Evolutionary conservation across 169 alveolate species (phyloP).

Genomic region (Pseudocohnilembus persalinus): DNA sequence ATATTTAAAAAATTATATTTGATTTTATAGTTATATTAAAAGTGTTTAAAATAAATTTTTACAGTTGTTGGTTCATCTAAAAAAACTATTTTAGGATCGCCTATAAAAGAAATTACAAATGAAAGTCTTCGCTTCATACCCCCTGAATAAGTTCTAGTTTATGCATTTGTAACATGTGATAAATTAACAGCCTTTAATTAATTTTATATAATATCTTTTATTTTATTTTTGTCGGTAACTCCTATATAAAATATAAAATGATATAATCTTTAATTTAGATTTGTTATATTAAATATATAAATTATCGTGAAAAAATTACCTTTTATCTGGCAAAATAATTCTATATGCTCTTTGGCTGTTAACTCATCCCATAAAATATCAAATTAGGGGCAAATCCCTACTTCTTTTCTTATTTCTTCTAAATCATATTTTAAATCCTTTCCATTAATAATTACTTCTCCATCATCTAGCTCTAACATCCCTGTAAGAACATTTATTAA

Average conservation of each 20-base stretch:
- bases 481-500: slow-evolving; percentile 82
- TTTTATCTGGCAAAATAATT: slow-evolving; percentile 56
- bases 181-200: slow-evolving; percentile 58
- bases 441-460: slow-evolving; percentile 69
- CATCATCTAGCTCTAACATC: slow-evolving; percentile 68
- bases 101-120: slow-evolving; percentile 80
- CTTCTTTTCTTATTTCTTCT: slow-evolving; percentile 63
- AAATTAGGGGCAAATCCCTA: slow-evolving; percentile 84
- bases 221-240: neutral
- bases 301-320: too few species aligned
- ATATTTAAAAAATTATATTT: slow-evolving; percentile 57
- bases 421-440: slow-evolving; percentile 66
- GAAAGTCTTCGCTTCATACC: slow-evolving; percentile 91
- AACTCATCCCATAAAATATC: slow-evolving; percentile 82
- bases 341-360: slow-evolving; percentile 81
- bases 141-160: slow-evolving; percentile 80
- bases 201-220: slow-evolving; percentile 42
- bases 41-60: too few species aligned
- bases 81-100: slow-evolving; percentile 63
- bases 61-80: slow-evolving; percentile 57
- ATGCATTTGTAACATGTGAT: slow-evolving; percentile 59
- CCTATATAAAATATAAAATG: too few species aligned
- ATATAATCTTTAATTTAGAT: too few species aligned
- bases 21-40: too few species aligned
- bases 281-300: too few species aligned